Evolutionary conservation across 192 early-diverging fungal species (phyloP).

Genomic region (Coemansia sp.): DNA sequence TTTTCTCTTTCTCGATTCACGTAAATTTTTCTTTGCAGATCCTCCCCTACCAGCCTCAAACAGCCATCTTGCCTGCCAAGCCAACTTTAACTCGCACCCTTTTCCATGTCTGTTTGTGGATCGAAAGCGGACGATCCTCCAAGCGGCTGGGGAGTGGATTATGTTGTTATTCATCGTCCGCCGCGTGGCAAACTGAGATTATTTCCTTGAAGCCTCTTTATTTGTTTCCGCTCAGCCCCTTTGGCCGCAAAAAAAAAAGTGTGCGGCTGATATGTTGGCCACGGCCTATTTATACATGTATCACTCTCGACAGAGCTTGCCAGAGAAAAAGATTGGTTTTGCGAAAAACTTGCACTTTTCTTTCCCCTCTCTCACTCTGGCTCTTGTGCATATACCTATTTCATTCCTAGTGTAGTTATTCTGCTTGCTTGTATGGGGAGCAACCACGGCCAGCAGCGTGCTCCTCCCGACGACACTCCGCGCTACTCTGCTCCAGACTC

Average conservation of each 20-base stretch:
- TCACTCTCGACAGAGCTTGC: not conserved
- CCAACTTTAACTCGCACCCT: not conserved
- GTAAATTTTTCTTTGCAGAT: not conserved
- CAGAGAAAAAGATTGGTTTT: not conserved
- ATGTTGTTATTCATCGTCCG: slow-evolving; percentile 1
- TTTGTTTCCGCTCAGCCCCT: not conserved
- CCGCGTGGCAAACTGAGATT: not conserved
- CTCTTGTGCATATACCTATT: not conserved
- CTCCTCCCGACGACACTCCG: not conserved
- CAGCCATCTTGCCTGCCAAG: not conserved
- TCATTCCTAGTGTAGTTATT: not conserved
- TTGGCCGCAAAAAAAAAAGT: not conserved
- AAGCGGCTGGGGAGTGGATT: not conserved
- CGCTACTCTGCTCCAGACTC: not conserved
- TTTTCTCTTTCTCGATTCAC: not conserved
- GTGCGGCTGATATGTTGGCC: slow-evolving; percentile 2
- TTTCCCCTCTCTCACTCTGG: not conserved
- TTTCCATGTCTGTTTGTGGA: not conserved
- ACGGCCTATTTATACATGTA: not conserved
- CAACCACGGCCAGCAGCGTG: slow-evolving; percentile 8
- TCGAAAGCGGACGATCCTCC: not conserved
- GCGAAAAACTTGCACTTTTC: not conserved
- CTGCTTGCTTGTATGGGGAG: slow-evolving; percentile 2
- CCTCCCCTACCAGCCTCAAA: slow-evolving; percentile 1
- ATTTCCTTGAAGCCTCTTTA: not conserved